Conservation (phyloP, 1,284 basidiomycete genomes). For the Tylopilus sp. region DNA sequence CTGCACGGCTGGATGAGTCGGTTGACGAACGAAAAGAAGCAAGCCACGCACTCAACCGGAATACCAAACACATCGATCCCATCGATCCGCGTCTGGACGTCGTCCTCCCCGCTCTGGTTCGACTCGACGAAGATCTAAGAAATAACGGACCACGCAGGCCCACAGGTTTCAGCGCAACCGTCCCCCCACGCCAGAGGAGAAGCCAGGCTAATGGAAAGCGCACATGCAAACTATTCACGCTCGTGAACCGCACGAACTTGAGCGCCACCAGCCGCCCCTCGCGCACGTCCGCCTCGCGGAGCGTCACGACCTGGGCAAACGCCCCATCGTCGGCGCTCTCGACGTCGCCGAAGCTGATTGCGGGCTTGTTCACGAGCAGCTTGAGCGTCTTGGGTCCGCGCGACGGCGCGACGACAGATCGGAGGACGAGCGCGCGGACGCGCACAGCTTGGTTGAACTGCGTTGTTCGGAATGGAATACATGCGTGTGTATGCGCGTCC, state of each 20-base stretch:
- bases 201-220: slow-evolving; percentile 36
- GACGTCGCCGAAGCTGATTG: slow-evolving; percentile 67
- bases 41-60: slow-evolving; percentile 51
- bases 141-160: neutral
- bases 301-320: slow-evolving; percentile 53
- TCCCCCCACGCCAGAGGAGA: neutral
- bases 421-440: slow-evolving; percentile 66
- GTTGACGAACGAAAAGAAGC: neutral
- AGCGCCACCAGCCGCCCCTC: slow-evolving; percentile 59
- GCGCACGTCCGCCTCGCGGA: slow-evolving; percentile 49
- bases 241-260: slow-evolving; percentile 77
- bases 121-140: slow-evolving; percentile 70
- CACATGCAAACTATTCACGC: slow-evolving; percentile 69
- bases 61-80: slow-evolving; percentile 70
- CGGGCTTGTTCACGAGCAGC: slow-evolving; percentile 62
- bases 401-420: slow-evolving; percentile 43
- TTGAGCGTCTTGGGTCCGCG: slow-evolving; percentile 68
- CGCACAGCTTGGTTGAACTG: slow-evolving; percentile 75
- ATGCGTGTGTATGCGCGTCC: no score
- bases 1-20: slow-evolving; percentile 33
- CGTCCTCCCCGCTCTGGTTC: slow-evolving; percentile 72
- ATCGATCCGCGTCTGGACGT: slow-evolving; percentile 64
- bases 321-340: slow-evolving; percentile 47
- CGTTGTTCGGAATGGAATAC: no score
- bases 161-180: neutral